Conservation (phyloP, 805 yeast species). For the Blastobotrys peoriensis region DNA sequence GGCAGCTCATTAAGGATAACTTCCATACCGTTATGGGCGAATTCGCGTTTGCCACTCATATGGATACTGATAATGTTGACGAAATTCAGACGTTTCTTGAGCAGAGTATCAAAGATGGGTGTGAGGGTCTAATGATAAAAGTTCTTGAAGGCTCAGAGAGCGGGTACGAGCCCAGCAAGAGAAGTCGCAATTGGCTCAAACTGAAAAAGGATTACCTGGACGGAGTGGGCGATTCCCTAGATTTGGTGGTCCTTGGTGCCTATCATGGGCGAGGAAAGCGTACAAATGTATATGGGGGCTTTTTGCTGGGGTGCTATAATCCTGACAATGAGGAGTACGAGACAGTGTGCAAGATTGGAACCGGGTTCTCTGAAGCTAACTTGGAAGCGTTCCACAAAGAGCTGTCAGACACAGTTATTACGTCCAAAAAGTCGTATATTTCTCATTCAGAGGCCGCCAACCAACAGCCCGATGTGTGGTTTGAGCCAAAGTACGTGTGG, state of each 20-base stretch:
- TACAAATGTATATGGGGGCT: constrained; percentile 94
- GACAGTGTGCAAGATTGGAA: constrained; percentile 94
- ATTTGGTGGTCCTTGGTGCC: constrained; percentile 89
- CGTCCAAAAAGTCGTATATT: constrained; percentile 59
- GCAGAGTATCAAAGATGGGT: constrained; percentile 78
- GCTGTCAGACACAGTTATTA: constrained; percentile 61
- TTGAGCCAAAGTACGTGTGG: constrained; percentile 76
- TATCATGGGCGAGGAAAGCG: constrained; percentile 91
- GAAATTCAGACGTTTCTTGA: constrained; percentile 83
- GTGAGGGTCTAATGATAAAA: constrained; percentile 97
- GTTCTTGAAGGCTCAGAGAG: constrained; percentile 76
- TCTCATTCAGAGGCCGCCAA: constrained; percentile 58
- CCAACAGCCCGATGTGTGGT: constrained; percentile 89
- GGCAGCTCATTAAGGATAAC: constrained; percentile 51
- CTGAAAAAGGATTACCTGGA: constrained; percentile 90
- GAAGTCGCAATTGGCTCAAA: constrained; percentile 94
- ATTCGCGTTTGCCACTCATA: constrained; percentile 70
- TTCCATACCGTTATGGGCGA: constrained; percentile 65
- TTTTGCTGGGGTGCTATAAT: constrained; percentile 82
- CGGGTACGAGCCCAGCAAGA: constrained; percentile 86
- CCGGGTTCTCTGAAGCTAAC: constrained; percentile 89
- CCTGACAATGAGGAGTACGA: constrained; percentile 89
- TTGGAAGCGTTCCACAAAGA: constrained; percentile 53
- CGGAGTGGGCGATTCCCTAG: constrained; percentile 95
- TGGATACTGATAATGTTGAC: constrained; percentile 60